phyloP scores from a whole-genome alignment of 495 filamentous ascomycete genomes.

The Podospora didyma region DNA sequence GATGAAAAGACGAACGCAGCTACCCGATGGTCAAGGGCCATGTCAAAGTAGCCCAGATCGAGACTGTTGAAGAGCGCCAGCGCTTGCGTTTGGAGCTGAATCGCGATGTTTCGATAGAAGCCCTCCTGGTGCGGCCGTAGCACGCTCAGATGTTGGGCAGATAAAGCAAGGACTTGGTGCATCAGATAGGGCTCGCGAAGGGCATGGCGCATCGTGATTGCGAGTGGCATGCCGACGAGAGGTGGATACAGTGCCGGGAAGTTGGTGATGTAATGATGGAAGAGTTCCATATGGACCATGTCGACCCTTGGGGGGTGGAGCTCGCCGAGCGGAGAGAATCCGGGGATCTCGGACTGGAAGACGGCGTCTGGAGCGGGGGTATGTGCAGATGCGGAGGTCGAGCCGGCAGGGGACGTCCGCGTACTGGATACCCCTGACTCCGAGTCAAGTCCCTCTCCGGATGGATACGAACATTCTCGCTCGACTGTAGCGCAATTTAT shows the following conservation, averaged over 20 bases:
- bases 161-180: conserved; percentile 43
- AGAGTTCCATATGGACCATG: conserved; percentile 32
- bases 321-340: conserved; percentile 7
- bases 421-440: not conserved
- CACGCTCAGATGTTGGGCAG: conserved; percentile 41
- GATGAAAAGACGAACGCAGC: conserved; percentile 47
- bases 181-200: conserved; percentile 33
- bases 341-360: not conserved
- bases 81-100: conserved; percentile 47
- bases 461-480: conserved; percentile 24
- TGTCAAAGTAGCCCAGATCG: conserved; percentile 14
- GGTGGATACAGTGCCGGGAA: conserved; percentile 6
- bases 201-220: conserved; percentile 16
- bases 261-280: conserved; percentile 28
- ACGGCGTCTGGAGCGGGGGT: not conserved
- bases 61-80: conserved; percentile 41
- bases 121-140: conserved; percentile 22
- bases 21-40: conserved; percentile 33
- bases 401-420: not conserved
- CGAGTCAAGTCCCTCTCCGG: not conserved
- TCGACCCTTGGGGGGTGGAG: conserved; percentile 11
- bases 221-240: not conserved
- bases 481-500: conserved; percentile 31
- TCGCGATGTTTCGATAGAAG: conserved; percentile 41
- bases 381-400: not conserved